Evolutionary conservation across 352 stramenopile genomes (phyloP), one percentile per base, ranked within the genome.

Genomic region (Phytophthora pisi): DNA sequence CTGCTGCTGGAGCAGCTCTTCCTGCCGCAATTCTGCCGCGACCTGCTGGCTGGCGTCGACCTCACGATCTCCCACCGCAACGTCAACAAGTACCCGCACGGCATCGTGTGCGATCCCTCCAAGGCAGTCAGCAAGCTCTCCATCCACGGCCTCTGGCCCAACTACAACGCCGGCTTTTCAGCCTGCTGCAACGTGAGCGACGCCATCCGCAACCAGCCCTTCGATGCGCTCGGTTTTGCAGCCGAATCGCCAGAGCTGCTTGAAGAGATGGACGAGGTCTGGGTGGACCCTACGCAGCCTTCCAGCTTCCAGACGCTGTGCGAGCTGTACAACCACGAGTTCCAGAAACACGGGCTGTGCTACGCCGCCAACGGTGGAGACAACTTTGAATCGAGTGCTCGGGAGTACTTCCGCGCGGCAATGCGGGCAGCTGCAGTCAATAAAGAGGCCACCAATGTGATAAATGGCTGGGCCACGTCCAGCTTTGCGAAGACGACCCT

Each of bases 241-340:
- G 24, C 46, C 9, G 61, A 79, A 45, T 68, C 75, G 0, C 30
- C 52, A 3, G 46, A 68, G n/a, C 67, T 88, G 40, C 66, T 88
- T 10, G 51, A 34, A 23, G 63, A 66, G 46, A 86, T 86, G 77
- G 50, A 58, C n/a, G 36, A 64, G 7, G 55, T 68, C 4, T 88
- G 77, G 79, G 55, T 84, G 38, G 79, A 86, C 56, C 71, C 79
- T 0, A 81, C 79, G 26, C 73, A 84, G 53, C 42, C 65, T n/a
- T 77, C 73, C 30, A 69, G 59, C 31, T 69, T 75, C 51, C 77
- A 78, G 30, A 70, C 79, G 51, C 67, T 91, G 45, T 95, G 87
- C 49, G 83, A 92, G 56, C 77, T 92, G 38, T 95, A 93, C 82
- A 90, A 95, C 74, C 85, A 95, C 71, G 85, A 93, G 75, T 93